phyloP scores from a whole-genome alignment of 192 early-diverging fungal genomes.

The Rhizophagus prolifer region DNA sequence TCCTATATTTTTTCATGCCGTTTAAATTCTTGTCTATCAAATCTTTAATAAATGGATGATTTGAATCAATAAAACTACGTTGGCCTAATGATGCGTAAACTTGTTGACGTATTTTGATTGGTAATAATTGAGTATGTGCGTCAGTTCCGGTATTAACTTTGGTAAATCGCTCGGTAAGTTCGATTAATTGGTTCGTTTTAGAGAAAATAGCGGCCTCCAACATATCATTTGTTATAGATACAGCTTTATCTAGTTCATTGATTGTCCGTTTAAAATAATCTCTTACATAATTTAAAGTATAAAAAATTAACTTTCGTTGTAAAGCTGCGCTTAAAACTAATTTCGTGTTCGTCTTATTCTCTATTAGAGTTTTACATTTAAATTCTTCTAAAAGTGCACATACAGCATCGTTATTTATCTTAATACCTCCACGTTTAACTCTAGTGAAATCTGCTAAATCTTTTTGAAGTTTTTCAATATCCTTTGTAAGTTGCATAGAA shows the following conservation, averaged over 20 bases:
- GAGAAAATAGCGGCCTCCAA: background rate
- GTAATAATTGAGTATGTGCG: background rate
- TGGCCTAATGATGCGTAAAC: background rate
- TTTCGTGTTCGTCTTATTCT: background rate
- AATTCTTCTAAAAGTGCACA: background rate
- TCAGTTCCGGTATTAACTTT: background rate
- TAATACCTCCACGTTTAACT: background rate
- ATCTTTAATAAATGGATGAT: conserved; percentile 2
- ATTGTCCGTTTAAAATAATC: background rate
- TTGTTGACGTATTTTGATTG: conserved; percentile 22
- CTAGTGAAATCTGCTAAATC: background rate
- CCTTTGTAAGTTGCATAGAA: background rate
- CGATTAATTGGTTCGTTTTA: background rate
- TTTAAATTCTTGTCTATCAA: background rate
- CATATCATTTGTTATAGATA: background rate
- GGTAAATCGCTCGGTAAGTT: background rate
- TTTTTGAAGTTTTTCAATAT: conserved; percentile 17
- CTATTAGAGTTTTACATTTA: conserved; percentile 8
- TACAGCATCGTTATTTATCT: background rate
- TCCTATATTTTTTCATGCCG: background rate
- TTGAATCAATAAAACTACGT: background rate
- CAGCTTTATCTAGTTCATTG: background rate
- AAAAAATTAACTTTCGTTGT: background rate
- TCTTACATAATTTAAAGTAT: background rate
- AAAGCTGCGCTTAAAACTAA: conserved; percentile 17